These are phyloP conservation scores for Kurtzmaniella quercitrusa DNA, from an alignment of 1,139 yeast genomes.

Conservation along the genomic window DNA sequence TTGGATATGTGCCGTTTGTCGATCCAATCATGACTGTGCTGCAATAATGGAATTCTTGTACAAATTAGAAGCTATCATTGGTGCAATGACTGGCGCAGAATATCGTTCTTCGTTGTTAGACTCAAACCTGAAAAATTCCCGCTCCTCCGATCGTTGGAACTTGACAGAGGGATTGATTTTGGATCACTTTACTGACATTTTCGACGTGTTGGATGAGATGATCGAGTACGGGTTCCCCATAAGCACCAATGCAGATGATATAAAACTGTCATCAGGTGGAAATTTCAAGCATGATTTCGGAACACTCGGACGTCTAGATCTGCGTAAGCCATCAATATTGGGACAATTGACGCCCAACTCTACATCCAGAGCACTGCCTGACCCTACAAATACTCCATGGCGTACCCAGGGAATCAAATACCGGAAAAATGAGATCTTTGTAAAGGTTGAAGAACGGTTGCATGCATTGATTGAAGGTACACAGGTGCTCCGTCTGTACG, in stretches of 20 bases:
- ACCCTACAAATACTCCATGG: conserved; percentile 39
- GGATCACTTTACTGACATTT: conserved; percentile 61
- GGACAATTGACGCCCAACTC: not conserved
- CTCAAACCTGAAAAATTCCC: conserved; percentile 1
- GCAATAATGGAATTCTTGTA: conserved; percentile 74
- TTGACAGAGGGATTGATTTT: conserved; percentile 28
- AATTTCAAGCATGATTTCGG: too few species aligned
- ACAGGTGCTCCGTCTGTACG: conserved; percentile 64
- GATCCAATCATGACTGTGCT: conserved; percentile 86
- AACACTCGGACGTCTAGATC: not conserved
- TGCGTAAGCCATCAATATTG: not conserved
- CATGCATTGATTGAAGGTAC: conserved; percentile 61
- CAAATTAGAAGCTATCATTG: conserved; percentile 48
- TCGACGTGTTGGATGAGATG: conserved; percentile 75
- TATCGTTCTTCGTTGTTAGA: conserved; percentile 9
- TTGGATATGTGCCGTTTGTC: conserved; percentile 83
- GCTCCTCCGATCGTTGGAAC: conserved; percentile 8
- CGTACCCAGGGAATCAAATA: conserved; percentile 69
- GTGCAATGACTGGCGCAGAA: conserved; percentile 15
- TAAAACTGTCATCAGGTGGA: conserved; percentile 8
- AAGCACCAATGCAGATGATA: conserved; percentile 46
- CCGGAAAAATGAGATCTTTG: conserved; percentile 74
- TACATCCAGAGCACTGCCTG: conserved; percentile 1
- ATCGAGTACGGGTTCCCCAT: conserved; percentile 83
- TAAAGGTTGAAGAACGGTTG: conserved; percentile 74